phyloP scores from a whole-genome alignment of 345 rosid species.

The Kandelia obovata region DNA sequence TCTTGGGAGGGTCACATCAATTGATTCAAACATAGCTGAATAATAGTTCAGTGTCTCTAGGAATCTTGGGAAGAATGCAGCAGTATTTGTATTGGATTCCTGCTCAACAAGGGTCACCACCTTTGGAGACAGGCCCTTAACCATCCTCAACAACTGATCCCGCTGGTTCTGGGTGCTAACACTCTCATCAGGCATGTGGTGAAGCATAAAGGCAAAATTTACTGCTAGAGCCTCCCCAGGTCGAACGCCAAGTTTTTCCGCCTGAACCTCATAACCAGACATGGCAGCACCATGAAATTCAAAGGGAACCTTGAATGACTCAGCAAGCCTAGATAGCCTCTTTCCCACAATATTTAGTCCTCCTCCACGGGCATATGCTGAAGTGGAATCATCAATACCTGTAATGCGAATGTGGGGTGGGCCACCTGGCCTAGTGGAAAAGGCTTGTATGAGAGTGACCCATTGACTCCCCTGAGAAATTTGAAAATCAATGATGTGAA shows the following conservation, averaged over 20 bases:
- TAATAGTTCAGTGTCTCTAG: conserved; percentile 68
- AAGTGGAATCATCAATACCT: conserved; percentile 63
- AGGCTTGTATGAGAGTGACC: conserved; percentile 86
- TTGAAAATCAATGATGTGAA: conserved; percentile 87
- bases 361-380: conserved; percentile 89
- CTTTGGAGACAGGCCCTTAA: conserved; percentile 68
- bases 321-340: conserved; percentile 59
- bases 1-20: conserved; percentile 64
- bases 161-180: conserved; percentile 76
- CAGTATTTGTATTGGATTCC: conserved; percentile 86
- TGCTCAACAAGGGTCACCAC: conserved; percentile 92
- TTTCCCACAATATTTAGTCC: conserved; percentile 59
- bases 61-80: conserved; percentile 79
- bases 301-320: conserved; percentile 67
- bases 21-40: conserved; percentile 87
- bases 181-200: conserved; percentile 86
- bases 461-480: conserved; percentile 91
- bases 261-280: conserved; percentile 48
- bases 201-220: conserved; percentile 81
- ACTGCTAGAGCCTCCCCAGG: conserved; percentile 76
- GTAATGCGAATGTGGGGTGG: conserved; percentile 81
- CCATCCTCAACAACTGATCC: conserved; percentile 64
- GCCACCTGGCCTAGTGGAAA: conserved; percentile 88
- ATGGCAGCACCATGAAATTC: conserved; percentile 65
- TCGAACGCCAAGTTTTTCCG: conserved; percentile 39